A percentile compares a stretch with the other conserved stretches of the same genome.
Conservation (phyloP, 2,329 filamentous ascomycete genomes). For the Penicillium fuscoglaucum region DNA sequence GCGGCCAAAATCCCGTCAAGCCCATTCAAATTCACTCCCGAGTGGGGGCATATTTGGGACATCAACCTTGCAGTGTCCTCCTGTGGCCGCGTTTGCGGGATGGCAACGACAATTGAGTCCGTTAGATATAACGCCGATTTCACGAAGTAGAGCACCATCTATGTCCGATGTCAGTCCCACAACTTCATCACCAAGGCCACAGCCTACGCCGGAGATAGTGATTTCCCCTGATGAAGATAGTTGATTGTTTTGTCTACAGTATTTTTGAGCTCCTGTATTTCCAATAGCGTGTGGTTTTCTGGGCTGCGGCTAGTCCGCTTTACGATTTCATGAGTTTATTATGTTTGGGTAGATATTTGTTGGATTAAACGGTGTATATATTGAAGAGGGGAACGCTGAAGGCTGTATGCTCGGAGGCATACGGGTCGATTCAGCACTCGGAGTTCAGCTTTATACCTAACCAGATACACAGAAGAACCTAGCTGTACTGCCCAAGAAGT, state of each 20-base stretch:
- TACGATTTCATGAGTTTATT: neutral
- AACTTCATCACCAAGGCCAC: neutral
- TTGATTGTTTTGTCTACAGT: neutral
- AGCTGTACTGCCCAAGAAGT: too few relatives aligned
- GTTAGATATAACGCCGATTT: neutral
- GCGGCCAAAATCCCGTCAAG: neutral
- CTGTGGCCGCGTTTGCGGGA: neutral
- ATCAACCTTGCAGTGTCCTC: neutral
- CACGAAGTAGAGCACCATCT: slow-evolving; percentile 1
- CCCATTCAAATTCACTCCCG: slow-evolving; percentile 17
- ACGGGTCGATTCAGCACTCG: too few relatives aligned
- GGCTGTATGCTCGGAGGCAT: too few relatives aligned
- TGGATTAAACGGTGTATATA: neutral
- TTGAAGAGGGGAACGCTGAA: too few relatives aligned
- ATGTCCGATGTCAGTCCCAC: neutral
- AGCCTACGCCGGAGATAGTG: neutral
- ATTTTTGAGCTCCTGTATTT: neutral
- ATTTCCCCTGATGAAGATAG: neutral
- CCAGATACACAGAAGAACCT: too few relatives aligned
- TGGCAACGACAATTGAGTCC: neutral
- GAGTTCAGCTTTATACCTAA: too few relatives aligned
- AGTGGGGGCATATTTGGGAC: neutral
- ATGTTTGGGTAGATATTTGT: neutral
- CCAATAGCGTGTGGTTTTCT: neutral
- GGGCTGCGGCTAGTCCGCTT: neutral